These are phyloP conservation scores for Orbilia brochopaga DNA, from an alignment of 2,329 filamentous ascomycete species.

Conservation along the genomic window DNA sequence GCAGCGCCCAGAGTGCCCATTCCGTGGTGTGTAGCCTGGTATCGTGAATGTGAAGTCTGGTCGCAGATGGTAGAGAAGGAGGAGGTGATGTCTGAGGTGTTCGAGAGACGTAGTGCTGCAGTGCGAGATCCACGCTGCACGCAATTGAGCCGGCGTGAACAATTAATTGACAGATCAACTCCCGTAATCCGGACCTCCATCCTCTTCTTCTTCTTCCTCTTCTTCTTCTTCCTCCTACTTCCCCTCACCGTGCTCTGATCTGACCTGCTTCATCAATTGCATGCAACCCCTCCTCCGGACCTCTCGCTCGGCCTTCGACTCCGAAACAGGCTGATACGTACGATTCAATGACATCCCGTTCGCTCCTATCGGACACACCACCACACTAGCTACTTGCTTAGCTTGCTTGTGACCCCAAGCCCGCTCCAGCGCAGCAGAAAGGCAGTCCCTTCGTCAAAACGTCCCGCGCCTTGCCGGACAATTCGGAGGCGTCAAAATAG, in stretches of 20 bases:
- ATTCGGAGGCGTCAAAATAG: constrained; percentile 49
- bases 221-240: constrained; percentile 5
- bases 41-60: constrained; percentile 7
- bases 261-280: too few species aligned
- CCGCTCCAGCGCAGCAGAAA: not conserved
- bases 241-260: too few species aligned
- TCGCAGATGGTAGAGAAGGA: too few species aligned
- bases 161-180: constrained; percentile 31
- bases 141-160: constrained; percentile 5
- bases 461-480: constrained; percentile 44
- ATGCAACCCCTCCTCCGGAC: too few species aligned
- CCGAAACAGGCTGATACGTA: constrained; percentile 1
- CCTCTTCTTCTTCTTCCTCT: not conserved
- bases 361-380: not conserved
- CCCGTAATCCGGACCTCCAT: not conserved
- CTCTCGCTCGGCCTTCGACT: too few species aligned
- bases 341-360: not conserved
- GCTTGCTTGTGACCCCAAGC: not conserved
- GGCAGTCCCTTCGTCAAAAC: constrained; percentile 9
- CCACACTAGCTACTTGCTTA: too few species aligned
- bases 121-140: not conserved
- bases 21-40: constrained; percentile 23
- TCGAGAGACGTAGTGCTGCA: not conserved
- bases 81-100: too few species aligned
- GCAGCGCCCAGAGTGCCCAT: constrained; percentile 32